Conservation (phyloP, 192 early-diverging fungal genomes). For the Allomyces macrogynus region DNA sequence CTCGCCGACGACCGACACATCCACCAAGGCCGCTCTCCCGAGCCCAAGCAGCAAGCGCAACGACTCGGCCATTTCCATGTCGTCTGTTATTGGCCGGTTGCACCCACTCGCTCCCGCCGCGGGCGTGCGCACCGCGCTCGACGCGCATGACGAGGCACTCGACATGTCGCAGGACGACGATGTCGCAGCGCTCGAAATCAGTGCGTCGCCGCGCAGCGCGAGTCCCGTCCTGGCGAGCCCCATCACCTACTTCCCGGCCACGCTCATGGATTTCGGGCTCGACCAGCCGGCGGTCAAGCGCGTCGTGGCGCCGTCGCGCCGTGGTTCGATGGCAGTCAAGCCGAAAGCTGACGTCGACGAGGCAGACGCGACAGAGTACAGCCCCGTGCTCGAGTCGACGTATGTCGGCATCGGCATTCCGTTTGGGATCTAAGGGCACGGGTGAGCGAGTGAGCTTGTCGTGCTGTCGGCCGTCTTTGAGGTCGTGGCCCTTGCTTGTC, state of each 20-base stretch:
- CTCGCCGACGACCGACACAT: neutral
- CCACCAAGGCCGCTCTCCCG: too few species aligned
- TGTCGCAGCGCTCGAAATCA: neutral
- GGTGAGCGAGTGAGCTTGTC: too few species aligned
- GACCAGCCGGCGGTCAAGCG: neutral
- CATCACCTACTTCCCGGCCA: neutral
- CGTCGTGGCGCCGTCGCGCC: too few species aligned
- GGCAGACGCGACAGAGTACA: neutral
- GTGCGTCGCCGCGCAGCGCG: neutral
- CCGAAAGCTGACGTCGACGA: neutral
- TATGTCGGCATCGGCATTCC: neutral
- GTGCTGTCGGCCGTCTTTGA: too few species aligned
- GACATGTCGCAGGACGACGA: neutral
- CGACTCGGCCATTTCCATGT: neutral
- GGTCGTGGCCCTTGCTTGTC: neutral
- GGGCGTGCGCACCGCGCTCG: too few species aligned
- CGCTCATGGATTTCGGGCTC: neutral
- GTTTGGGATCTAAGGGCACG: neutral
- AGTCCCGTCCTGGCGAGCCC: neutral
- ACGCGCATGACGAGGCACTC: neutral
- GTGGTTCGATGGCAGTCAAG: too few species aligned
- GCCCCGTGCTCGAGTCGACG: neutral
- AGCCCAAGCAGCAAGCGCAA: too few species aligned
- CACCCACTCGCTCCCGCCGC: too few species aligned
- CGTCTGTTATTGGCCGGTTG: neutral